Base-by-base conservation (phyloP, 768 basidiomycete genomes). In the Pilatotrama ljubarskyi region DNA sequence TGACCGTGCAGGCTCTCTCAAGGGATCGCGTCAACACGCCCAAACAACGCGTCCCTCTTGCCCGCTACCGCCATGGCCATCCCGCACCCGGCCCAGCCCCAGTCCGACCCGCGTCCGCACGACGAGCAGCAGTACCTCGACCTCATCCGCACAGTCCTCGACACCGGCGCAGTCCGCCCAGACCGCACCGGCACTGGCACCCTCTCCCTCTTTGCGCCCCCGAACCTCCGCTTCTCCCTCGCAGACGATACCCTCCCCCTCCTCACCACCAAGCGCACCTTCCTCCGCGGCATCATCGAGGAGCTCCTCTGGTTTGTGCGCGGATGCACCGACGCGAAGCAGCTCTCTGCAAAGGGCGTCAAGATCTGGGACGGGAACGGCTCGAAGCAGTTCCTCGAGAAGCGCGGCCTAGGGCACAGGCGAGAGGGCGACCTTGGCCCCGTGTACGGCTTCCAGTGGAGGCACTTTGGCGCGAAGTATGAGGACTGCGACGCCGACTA, bases 321-420 rank as follows among this genome's bases (percentile, higher is more conserved):
- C 37, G 95, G 96, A 1, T 81, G 79, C 8, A 98, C 95, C 0
- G 93, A 97, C 75, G 85, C 91, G 0, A 86, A 77, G 5, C 65
- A 87, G 0, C 81, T 99, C 40, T 84, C 86, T 1, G 79, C 82
- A 29, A 91, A 91, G 70, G 94, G 93, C 51, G 83, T 98, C 62
- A 91, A 91, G 72, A 98, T 99, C 67, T 99, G 97, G 97, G 95
- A 98, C 70, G 95, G 95, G 0, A 98, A 99, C 64, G 95, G 93
- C 8, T 89, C 89, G 2, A 84, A 88, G 62, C 89, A 84, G 65
- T 98, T 96, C 68, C 75, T 98, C 26, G 91, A 94, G 69, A 81
- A 82, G 58, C 79, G 92, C 18, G 96, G 97, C 2, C 73, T 98
- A n/a, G 82, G 81, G 0, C 88, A 95, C 70, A 79, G 94, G 29